phyloP scores from a whole-genome alignment of 257 asterid genomes.

The Ballota nigra region DNA sequence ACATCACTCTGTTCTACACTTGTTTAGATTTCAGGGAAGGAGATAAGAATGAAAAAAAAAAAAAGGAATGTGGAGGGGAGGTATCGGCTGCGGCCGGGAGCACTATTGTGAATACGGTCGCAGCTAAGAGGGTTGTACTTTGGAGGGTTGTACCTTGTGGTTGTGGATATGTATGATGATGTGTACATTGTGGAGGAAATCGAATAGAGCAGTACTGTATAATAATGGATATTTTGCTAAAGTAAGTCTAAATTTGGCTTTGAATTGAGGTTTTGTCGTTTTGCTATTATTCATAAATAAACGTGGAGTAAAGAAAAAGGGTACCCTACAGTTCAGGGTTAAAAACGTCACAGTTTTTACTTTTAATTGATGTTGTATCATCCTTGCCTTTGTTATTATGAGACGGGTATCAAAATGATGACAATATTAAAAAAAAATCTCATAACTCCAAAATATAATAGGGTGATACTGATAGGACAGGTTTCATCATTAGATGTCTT shows the following conservation, averaged over 20 bases:
- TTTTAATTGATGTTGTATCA: no score
- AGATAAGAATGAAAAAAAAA: not conserved
- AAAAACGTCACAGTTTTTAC: not conserved
- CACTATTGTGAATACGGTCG: slow-evolving; percentile 34
- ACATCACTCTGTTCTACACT: slow-evolving; percentile 64
- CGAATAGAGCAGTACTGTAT: not conserved
- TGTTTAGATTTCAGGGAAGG: slow-evolving; percentile 28
- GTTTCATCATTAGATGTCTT: no score
- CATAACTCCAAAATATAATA: not conserved
- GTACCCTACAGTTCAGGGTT: not conserved
- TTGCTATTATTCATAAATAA: not conserved
- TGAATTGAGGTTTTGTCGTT: not conserved
- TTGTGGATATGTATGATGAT: slow-evolving; percentile 39
- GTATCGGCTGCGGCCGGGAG: slow-evolving; percentile 20
- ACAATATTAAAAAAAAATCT: no score
- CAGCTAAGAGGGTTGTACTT: not conserved
- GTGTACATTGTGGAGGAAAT: slow-evolving; percentile 31
- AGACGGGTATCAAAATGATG: not conserved
- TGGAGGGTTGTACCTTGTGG: not conserved
- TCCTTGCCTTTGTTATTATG: not conserved
- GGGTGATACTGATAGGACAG: not conserved
- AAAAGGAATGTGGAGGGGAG: not conserved
- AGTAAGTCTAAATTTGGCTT: not conserved
- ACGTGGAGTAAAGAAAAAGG: not conserved
- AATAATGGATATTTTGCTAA: not conserved